These are phyloP conservation scores for Annulohypoxylon truncatum DNA, from an alignment of 2,329 filamentous ascomycete species.

Conservation along the genomic window DNA sequence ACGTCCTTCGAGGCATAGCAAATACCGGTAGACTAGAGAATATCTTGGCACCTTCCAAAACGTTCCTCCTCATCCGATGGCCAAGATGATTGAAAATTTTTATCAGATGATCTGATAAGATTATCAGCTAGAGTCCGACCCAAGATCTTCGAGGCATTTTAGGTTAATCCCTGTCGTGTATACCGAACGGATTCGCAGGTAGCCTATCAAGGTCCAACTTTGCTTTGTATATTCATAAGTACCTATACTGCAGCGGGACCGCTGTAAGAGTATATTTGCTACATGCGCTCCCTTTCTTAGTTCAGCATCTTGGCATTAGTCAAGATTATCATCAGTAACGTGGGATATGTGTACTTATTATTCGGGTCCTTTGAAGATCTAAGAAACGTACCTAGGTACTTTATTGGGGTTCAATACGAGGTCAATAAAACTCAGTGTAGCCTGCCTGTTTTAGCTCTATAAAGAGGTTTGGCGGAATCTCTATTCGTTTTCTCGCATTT, in stretches of 20 bases:
- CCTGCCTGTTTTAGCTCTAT: too few species aligned
- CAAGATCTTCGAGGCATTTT: background rate
- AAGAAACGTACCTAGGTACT: background rate
- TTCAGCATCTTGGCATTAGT: slow-evolving; percentile 35
- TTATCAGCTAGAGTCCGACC: slow-evolving; percentile 20
- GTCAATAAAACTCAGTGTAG: background rate
- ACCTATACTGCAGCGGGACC: slow-evolving; percentile 16
- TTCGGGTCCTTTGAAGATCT: background rate
- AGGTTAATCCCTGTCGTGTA: slow-evolving; percentile 14
- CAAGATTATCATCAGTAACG: slow-evolving; percentile 1
- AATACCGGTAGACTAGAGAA: background rate
- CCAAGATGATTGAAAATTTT: slow-evolving; percentile 31
- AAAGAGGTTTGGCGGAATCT: too few species aligned
- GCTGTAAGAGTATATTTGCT: background rate
- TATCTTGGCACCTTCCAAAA: slow-evolving; percentile 27
- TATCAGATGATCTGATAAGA: slow-evolving; percentile 46
- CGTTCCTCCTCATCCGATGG: slow-evolving; percentile 4
- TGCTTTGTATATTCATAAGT: background rate
- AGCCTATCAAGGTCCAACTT: slow-evolving; percentile 23
- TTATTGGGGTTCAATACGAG: background rate
- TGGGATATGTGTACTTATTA: background rate
- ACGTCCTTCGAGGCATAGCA: background rate
- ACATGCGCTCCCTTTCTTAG: background rate
- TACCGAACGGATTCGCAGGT: background rate
- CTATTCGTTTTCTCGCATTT: too few species aligned